phyloP scores from a whole-genome alignment of 495 filamentous ascomycete species.

The Talaromyces wortmannii region DNA sequence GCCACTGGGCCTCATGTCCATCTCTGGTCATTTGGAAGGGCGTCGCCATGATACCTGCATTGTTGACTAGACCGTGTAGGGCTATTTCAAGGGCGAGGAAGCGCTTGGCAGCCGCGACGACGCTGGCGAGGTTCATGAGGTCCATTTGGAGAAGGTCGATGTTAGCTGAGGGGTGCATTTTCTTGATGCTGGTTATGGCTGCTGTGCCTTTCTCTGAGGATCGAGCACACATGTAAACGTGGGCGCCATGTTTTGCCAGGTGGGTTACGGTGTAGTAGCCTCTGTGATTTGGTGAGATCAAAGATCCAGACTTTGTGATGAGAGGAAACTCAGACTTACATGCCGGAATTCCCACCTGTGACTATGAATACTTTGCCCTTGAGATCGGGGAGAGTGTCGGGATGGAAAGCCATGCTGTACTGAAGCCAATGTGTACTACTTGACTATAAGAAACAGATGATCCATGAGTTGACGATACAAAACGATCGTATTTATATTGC shows the following conservation, averaged over 20 bases:
- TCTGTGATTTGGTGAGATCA: neutral
- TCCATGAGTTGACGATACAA: neutral
- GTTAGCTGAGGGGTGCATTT: conserved; percentile 19
- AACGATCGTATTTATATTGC: conserved; percentile 18
- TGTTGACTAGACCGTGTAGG: conserved; percentile 51
- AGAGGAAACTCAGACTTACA: conserved; percentile 19
- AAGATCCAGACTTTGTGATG: neutral
- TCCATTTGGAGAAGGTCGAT: conserved; percentile 37
- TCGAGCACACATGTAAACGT: conserved; percentile 35
- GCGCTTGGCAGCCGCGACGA: conserved; percentile 17
- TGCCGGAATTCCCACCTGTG: conserved; percentile 19
- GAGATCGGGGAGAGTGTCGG: conserved; percentile 19
- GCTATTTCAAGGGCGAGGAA: conserved; percentile 12
- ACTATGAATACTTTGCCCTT: conserved; percentile 10
- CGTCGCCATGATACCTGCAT: conserved; percentile 53
- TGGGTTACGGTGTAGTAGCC: conserved; percentile 29
- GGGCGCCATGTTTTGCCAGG: conserved; percentile 29
- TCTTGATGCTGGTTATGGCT: conserved; percentile 29
- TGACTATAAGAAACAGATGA: neutral
- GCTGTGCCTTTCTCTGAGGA: conserved; percentile 21
- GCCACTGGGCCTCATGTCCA: conserved; percentile 22
- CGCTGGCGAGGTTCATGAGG: conserved; percentile 26
- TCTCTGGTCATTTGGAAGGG: conserved; percentile 21
- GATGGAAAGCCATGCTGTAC: conserved; percentile 32
- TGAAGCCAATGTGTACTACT: neutral